Base-by-base conservation (phyloP, 129 eudicot species). In the Logfia minima region DNA sequence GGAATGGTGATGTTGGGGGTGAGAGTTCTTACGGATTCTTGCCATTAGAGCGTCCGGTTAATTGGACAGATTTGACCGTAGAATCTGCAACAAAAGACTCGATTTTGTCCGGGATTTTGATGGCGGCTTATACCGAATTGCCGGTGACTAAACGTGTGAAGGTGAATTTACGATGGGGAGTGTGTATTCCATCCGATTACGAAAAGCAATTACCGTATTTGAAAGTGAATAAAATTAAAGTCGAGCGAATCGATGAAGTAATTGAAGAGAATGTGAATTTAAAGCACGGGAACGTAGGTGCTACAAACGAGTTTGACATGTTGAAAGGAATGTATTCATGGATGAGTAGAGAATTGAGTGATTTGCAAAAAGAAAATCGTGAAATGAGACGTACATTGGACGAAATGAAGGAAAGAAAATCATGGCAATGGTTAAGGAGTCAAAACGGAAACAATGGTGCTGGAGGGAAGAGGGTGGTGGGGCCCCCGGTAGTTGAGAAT, bases 141-240 rank as follows among this genome's bases (percentile, higher is more conserved):
- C 92, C 97, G 6, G 76, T 94, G 60, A 76, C 90, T 0, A 91
- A 85, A 31, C 80, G 89, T 23, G 80, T 81, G 43, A 81, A 69
- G 72, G 70, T 89, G 80, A 87, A 86, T 85, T 72, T 84, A 39
- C 77, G 98, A 64, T 94, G 98, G 98, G 88, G 93, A 4, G 88
- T 93, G 61, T 71, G 74, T 63, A 80, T 94, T n/a, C 88, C 91
- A 6, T 56, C 80, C 72, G 88, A 88, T 41, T 63, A 56, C 29
- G 79, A 77, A 52, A 82, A 79, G 48, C 67, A 73, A 21, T 66
- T 88, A 84, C 96, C 98, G 18, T 82, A 82, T 77, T 52, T 93
- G 85, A 84, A 88, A 67, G 83, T 91, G 51, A 91, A 86, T 52
- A 94, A 94, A 86, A 81, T 94, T 18, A 87, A 88, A 43, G 61